Percentiles rank a stretch among this genome's conserved stretches.
These are phyloP conservation scores for Fagus crenata DNA, from an alignment of 306 rosid genomes.

Conservation along the genomic window DNA sequence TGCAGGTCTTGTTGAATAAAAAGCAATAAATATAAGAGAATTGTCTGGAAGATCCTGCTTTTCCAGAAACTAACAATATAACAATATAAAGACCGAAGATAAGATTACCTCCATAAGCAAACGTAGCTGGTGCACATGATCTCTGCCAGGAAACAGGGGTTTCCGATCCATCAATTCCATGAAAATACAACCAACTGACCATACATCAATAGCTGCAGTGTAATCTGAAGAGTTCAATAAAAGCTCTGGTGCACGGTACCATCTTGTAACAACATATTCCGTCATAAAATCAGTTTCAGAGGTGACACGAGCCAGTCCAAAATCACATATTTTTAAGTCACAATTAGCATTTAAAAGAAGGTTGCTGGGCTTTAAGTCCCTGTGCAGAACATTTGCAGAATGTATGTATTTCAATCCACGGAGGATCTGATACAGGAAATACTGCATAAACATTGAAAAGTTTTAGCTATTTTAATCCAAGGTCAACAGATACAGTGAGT, in stretches of 20 bases:
- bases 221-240: conserved; percentile 89
- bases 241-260: conserved; percentile 99
- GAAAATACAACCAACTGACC: conserved; percentile 97
- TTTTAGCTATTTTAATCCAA: conserved; percentile 3
- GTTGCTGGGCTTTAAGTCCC: conserved; percentile 97
- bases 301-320: conserved; percentile 95
- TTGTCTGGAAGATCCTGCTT: neutral
- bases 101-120: conserved; percentile 88
- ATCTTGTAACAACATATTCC: conserved; percentile 91
- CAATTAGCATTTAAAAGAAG: conserved; percentile 93
- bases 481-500: neutral
- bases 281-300: conserved; percentile 98
- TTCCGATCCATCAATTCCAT: conserved; percentile 97
- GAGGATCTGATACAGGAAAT: conserved; percentile 90
- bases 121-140: conserved; percentile 92
- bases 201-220: conserved; percentile 96
- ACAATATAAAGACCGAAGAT: neutral
- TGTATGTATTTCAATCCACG: conserved; percentile 98
- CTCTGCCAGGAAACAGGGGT: conserved; percentile 96
- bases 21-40: conserved; percentile 9
- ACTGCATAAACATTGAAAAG: conserved; percentile 47
- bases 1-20: neutral
- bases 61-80: conserved; percentile 2
- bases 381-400: conserved; percentile 93
- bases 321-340: conserved; percentile 93